These are phyloP conservation scores for Metschnikowia gelsemii DNA, from an alignment of 805 yeast genomes.

Conservation along the genomic window DNA sequence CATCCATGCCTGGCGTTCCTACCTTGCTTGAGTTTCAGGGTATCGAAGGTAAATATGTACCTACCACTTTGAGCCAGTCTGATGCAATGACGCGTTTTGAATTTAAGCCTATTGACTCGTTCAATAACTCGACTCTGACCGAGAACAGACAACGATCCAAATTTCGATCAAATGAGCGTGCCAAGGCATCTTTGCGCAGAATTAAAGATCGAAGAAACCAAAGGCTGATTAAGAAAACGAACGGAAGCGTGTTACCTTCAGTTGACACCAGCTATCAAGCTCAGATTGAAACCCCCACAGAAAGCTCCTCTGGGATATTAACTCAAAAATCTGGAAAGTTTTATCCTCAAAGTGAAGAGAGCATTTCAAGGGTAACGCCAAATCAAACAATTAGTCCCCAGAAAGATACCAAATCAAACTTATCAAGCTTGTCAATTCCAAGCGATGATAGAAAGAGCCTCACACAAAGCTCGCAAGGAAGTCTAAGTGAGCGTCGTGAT, in stretches of 20 bases:
- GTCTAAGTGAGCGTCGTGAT: neutral
- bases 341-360: neutral
- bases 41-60: conserved; percentile 33
- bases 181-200: conserved; percentile 62
- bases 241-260: conserved; percentile 7
- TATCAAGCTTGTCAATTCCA: conserved; percentile 2
- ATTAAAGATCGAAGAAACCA: conserved; percentile 59
- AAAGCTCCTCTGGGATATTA: neutral
- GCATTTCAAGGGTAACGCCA: neutral
- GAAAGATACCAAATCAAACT: conserved; percentile 2
- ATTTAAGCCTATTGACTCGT: conserved; percentile 18
- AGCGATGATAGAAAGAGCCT: neutral
- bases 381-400: conserved; percentile 1
- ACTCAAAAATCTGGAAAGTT: neutral
- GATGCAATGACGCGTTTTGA: conserved; percentile 19
- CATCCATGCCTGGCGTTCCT: conserved; percentile 32
- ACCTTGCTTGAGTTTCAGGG: conserved; percentile 45
- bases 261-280: neutral
- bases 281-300: neutral
- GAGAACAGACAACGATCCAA: conserved; percentile 20
- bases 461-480: neutral
- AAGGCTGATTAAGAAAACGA: conserved; percentile 32
- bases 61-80: conserved; percentile 22
- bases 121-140: conserved; percentile 12
- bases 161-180: conserved; percentile 53